Evolutionary conservation across 805 yeast species (phyloP).

Genomic region (Barnettozyma wickerhamii): DNA sequence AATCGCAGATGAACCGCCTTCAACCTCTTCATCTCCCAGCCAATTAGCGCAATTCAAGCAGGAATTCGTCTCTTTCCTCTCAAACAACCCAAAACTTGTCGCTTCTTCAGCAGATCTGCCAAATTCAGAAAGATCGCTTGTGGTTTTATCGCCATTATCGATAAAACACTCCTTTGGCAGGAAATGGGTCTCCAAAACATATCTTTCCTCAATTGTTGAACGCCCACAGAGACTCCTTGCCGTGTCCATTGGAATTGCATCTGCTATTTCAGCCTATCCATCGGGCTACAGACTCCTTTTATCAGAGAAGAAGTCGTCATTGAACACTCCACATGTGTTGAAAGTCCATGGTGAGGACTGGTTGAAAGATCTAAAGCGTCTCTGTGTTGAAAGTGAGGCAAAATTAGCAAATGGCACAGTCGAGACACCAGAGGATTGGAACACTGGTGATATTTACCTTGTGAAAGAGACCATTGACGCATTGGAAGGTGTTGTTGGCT

Average conservation of each 20-base stretch:
- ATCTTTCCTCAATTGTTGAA: conserved; percentile 68
- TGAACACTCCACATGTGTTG: conserved; percentile 55
- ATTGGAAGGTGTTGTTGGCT: conserved; percentile 71
- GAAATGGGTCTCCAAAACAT: conserved; percentile 68
- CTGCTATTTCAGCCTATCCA: conserved; percentile 68
- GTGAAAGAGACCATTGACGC: conserved; percentile 65
- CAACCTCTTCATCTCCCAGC: too few species aligned
- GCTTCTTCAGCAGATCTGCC: conserved; percentile 31
- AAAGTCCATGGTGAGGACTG: conserved; percentile 72
- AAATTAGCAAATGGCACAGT: conserved; percentile 49
- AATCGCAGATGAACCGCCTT: conserved; percentile 20
- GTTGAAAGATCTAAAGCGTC: conserved; percentile 53
- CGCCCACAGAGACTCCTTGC: conserved; percentile 79
- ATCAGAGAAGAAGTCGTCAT: conserved; percentile 42
- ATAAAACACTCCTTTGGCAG: conserved; percentile 71
- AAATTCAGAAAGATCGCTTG: conserved; percentile 46
- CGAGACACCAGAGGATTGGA: conserved; percentile 82
- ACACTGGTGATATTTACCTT: conserved; percentile 76
- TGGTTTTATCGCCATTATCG: conserved; percentile 66
- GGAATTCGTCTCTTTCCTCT: conserved; percentile 41
- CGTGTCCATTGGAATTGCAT: conserved; percentile 70
- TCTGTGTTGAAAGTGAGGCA: conserved; percentile 55
- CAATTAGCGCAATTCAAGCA: conserved; percentile 36
- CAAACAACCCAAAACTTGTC: conserved; percentile 34
- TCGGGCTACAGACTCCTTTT: conserved; percentile 48